Percentiles rank a stretch among this genome's conserved stretches.
Evolutionary conservation across 805 yeast species (phyloP).

Genomic region (Zygotorulaspora sp.): DNA sequence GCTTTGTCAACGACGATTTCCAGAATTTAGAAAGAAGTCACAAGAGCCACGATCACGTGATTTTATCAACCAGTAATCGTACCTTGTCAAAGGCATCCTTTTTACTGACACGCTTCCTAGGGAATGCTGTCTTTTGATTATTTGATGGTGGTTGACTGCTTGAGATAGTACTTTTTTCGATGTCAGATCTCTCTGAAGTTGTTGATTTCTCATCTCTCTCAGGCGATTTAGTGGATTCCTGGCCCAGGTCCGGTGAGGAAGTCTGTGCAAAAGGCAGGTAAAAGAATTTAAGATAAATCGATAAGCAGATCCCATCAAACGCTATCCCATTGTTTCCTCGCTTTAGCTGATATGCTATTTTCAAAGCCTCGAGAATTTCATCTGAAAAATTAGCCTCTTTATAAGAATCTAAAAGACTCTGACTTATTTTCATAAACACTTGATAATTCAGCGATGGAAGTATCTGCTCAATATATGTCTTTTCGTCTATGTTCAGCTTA

Average conservation of each 20-base stretch:
- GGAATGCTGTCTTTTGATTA: constrained; percentile 13
- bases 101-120: constrained; percentile 33
- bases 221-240: constrained; percentile 1
- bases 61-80: constrained; percentile 25
- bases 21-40: neutral
- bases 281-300: constrained; percentile 30
- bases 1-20: neutral
- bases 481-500: constrained; percentile 25
- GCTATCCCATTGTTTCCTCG: constrained; percentile 32
- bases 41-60: constrained; percentile 15
- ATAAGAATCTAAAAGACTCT: constrained; percentile 19
- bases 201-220: neutral
- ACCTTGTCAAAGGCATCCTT: constrained; percentile 34
- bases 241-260: constrained; percentile 1
- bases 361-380: constrained; percentile 22
- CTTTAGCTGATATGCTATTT: constrained; percentile 30
- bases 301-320: constrained; percentile 31
- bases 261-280: constrained; percentile 22
- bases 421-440: constrained; percentile 23
- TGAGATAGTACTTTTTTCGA: no score
- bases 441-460: constrained; percentile 28
- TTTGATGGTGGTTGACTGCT: constrained; percentile 2
- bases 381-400: constrained; percentile 15
- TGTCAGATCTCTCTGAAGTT: no score
- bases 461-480: constrained; percentile 25